Evolutionary conservation across 306 rosid species (phyloP), one percentile per base, ranked within the genome.

Genomic region (Rubus parviflorus): DNA sequence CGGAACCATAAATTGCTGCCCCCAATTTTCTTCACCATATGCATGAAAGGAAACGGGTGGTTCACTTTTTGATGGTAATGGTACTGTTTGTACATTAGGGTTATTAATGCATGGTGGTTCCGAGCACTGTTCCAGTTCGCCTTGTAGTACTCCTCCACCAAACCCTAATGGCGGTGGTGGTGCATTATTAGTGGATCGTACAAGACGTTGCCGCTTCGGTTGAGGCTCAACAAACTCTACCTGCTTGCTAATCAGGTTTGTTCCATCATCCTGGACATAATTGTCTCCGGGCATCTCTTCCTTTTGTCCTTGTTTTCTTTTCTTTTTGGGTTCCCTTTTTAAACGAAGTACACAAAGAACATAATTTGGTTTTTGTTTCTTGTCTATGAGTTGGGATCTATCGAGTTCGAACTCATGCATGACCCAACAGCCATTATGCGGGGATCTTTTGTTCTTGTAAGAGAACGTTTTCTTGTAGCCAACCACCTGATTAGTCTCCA

Each of bases 351-450:
- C 35, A 67, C 49, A 67, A 67, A 42, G 15, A n/a, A 67, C 52
- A n/a, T 17, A 12, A 42, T 42, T 17, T 41, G 48, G 19, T 20
- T 67, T 52, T 67, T 41, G 72, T 4, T 20, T n/a, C 9, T 23
- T 42, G 19, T n/a, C 17, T 20, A 67, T 6, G 51, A 67, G 72
- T 60, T 60, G 66, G 9, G 72, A 67, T 12, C 3, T 10, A n/a
- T 9, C 52, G 22, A 67, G 72, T 19, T 67, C 72, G 8, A 42
- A 67, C 49, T 67, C 72, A n/a, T n/a, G 53, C 52, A 67, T 42
- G 51, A 43, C 4, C 72, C 72, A 67, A 6, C 53, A 8, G 11
- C 72, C 72, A 17, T 67, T 17, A 6, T 67, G 51, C 16, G 8
- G 35, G 30, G 38, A 67, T 0, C 53, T 10, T 10, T n/a, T 6